Evolutionary conservation across 2,329 filamentous ascomycete species (phyloP).

Genomic region (Hypomyces rosellus): DNA sequence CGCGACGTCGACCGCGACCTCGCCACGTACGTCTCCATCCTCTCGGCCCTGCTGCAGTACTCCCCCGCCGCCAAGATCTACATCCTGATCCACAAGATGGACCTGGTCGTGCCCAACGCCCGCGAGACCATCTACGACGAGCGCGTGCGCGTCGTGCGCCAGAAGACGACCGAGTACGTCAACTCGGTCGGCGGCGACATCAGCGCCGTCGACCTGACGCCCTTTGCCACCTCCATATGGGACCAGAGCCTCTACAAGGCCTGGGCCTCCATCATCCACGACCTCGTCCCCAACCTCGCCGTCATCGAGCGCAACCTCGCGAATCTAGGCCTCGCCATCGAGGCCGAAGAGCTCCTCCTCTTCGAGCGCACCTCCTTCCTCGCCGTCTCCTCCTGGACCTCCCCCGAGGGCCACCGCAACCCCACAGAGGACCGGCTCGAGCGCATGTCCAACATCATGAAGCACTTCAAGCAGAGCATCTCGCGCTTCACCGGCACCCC

Average conservation of each 20-base stretch:
- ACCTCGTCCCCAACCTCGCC: slow-evolving; percentile 86
- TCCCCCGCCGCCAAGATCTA: slow-evolving; percentile 79
- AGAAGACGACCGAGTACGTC: slow-evolving; percentile 58
- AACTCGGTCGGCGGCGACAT: slow-evolving; percentile 28
- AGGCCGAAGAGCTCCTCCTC: slow-evolving; percentile 87
- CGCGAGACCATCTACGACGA: slow-evolving; percentile 81
- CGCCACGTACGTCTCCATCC: slow-evolving; percentile 85
- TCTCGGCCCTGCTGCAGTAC: slow-evolving; percentile 81
- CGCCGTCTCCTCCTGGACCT: slow-evolving; percentile 88
- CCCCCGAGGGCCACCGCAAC: slow-evolving; percentile 67
- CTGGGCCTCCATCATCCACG: slow-evolving; percentile 97
- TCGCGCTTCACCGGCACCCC: slow-evolving; percentile 72
- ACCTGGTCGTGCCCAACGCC: slow-evolving; percentile 75
- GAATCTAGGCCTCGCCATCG: slow-evolving; percentile 75
- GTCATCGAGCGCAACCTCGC: slow-evolving; percentile 82
- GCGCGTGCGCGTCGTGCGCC: slow-evolving; percentile 68
- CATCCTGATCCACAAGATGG: slow-evolving; percentile 97
- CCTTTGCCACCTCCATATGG: slow-evolving; percentile 96
- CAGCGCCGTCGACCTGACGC: slow-evolving; percentile 60
- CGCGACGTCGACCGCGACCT: slow-evolving; percentile 91
- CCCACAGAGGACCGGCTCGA: slow-evolving; percentile 91
- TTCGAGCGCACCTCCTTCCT: slow-evolving; percentile 96
- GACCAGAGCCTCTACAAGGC: slow-evolving; percentile 97
- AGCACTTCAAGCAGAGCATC: slow-evolving; percentile 88
- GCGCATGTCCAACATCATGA: slow-evolving; percentile 92